Base-by-base conservation (phyloP, 2,329 filamentous ascomycete genomes). In the Colletotrichum simmondsii region DNA sequence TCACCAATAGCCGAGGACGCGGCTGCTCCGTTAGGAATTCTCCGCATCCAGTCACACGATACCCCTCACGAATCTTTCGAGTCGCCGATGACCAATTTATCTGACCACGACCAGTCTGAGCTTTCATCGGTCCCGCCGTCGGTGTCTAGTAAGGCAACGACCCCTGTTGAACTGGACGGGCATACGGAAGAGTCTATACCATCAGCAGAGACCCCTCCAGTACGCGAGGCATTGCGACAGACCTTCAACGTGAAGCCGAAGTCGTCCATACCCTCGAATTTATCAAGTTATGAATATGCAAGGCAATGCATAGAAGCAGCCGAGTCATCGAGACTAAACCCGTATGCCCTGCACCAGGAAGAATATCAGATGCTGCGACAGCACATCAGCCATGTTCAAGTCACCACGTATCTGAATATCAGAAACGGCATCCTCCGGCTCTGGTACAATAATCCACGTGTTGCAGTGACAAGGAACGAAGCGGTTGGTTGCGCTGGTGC, bases 371-470 rank as follows among this genome's bases (percentile, higher is more conserved):
- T 98, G 72, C 85, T 99, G 53, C 91, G 94, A 74, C 88, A 94
- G 74, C 92, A 97, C 77, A 91, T 99, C 77, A 97, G 93, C 79
- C 92, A 94, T 78, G 88, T 92, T 37, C 97, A 99, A 82, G 95
- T 98, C 76, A 98, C 96, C 3, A 94, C 95, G 14, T 99, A 99
- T 83, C 87, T 99, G 66, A 98, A 98, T 81, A 97, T 99, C 74
- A 91, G 97, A 77, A 99, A 99, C 81, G 94, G 95, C 19, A 98
- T 99, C 72, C 85, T 99, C 65, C 90, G 97, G 68, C 84, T 98
- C 53, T 99, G 97, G 97, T 89, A 94, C 46, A 90, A 92, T 76
- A 97, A 97, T 79, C 95, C 97, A 8, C 91, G 95, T 80, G 90
- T 95, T 54, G 91, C 91, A 74, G 93, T 99, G 14, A 93, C 93